Conservation (phyloP, 257 asterid species). For the Solanum raphanifolium region DNA sequence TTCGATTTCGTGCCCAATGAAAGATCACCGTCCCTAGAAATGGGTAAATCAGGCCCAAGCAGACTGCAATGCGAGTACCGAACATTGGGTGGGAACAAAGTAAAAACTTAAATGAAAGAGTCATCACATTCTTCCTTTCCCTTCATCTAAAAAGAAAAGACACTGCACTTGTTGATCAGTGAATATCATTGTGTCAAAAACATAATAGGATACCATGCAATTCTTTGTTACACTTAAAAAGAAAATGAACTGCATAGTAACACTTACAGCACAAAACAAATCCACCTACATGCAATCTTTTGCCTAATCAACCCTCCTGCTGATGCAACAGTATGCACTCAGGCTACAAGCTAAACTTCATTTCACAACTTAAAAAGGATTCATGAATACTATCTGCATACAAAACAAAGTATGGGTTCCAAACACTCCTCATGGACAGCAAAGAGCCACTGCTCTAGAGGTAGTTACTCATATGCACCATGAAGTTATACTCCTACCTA, state of each 20-base stretch:
- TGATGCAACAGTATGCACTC: not conserved
- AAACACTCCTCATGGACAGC: slow-evolving; percentile 6
- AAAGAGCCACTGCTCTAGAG: slow-evolving; percentile 6
- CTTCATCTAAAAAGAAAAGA: not conserved
- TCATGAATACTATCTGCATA: not conserved
- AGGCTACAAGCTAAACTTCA: not conserved
- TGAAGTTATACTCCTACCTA: slow-evolving; percentile 4
- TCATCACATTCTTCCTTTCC: not conserved
- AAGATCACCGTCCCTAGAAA: not conserved
- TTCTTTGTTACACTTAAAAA: not conserved
- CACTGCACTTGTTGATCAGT: not conserved
- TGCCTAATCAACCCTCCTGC: not conserved
- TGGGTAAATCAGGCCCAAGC: not conserved
- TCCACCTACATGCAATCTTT: not conserved
- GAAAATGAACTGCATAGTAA: not conserved
- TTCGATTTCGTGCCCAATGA: too few species aligned
- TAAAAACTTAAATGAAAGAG: not conserved
- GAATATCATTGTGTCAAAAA: not conserved
- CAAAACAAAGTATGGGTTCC: not conserved
- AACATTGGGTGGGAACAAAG: not conserved
- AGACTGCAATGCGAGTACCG: not conserved
- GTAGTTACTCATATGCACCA: slow-evolving; percentile 6
- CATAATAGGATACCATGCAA: not conserved
- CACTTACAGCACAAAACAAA: not conserved
- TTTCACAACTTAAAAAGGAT: not conserved